Base-by-base conservation (phyloP, 257 asterid species). In the Jacaranda copaia region DNA sequence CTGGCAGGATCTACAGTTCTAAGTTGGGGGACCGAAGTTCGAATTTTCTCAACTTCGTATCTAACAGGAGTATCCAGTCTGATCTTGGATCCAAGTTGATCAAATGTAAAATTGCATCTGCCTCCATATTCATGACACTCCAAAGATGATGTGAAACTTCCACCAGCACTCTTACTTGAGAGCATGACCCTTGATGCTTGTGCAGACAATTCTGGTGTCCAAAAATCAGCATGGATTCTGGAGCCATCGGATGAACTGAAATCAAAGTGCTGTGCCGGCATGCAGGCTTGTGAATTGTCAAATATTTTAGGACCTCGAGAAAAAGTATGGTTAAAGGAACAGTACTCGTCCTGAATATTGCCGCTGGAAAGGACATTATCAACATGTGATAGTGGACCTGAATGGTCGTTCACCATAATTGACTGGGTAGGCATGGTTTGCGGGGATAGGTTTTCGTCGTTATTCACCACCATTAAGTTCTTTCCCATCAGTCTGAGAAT, bases 401-500 rank as follows among this genome's bases (percentile, higher is more conserved):
- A 77, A 70, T 53, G 70, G 70, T 38, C 86, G 18, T 51, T 77
- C 72, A 46, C 57, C 63, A 45, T 46, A 64, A 71, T 70, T 4
- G 77, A 63, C 52, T 68, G 79, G 32, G 79, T 14, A 48, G 70
- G 77, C 60, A 70, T 36, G 5, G 42, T 68, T 76, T 76, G 83
- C 16, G 82, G 79, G 45, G 70, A 40, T 11, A 56, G 11, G n/a
- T 53, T 80, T 74, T 83, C 88, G 6, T 86, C 92, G 65, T 84
- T 86, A 81, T 81, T 89, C 79, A 87, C 81, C 72, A 91, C 89
- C 92, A 88, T 83, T 68, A 91, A 81, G 83, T 91, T 80, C 83
- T 91, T 91, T 18, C 97, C 97, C 97, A 91, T 91, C 77, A 91
- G 81, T 80, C 97, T 76, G 72, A 91, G 85, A 49, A 91, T 85